A percentile compares a stretch with the other conserved stretches of the same genome.
Conservation (phyloP, 768 basidiomycete species). For the Boletus insuetus region DNA sequence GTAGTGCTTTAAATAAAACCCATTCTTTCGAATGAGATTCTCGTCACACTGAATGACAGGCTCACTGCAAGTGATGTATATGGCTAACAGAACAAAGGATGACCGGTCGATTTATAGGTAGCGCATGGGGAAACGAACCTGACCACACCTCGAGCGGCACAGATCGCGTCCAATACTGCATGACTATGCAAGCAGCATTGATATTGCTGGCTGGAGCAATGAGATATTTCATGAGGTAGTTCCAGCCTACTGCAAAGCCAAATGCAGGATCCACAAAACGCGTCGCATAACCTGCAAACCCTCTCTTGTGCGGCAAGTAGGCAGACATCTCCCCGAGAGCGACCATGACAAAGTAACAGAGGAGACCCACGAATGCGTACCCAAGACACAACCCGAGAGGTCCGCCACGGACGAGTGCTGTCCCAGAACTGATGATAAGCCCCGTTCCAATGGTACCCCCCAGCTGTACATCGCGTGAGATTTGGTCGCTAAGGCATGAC, state of each 20-base stretch:
- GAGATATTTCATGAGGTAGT: slow-evolving; percentile 63
- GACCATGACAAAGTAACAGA: slow-evolving; percentile 63
- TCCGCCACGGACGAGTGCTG: slow-evolving; percentile 56
- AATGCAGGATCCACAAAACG: slow-evolving; percentile 70
- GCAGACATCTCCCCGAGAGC: slow-evolving; percentile 40
- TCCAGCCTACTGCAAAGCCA: slow-evolving; percentile 51
- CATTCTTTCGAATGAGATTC: not conserved
- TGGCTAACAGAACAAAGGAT: not conserved
- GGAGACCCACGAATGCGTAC: slow-evolving; percentile 49
- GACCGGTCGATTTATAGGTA: not conserved
- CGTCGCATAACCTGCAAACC: slow-evolving; percentile 58
- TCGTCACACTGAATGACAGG: not conserved
- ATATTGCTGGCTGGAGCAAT: slow-evolving; percentile 67
- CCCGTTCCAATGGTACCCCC: slow-evolving; percentile 57
- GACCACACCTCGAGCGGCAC: slow-evolving; percentile 1
- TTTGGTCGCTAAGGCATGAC: not conserved
- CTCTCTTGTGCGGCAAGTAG: slow-evolving; percentile 59
- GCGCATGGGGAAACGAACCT: slow-evolving; percentile 4
- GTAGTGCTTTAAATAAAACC: not conserved
- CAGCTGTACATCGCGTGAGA: slow-evolving; percentile 27
- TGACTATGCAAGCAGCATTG: slow-evolving; percentile 44
- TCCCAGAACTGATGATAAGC: slow-evolving; percentile 59
- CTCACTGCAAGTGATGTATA: slow-evolving; percentile 1
- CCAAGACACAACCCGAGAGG: slow-evolving; percentile 50
- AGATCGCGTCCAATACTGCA: slow-evolving; percentile 2